These are phyloP conservation scores for Ajuga reptans DNA, from an alignment of 305 asterid genomes.

Conservation along the genomic window DNA sequence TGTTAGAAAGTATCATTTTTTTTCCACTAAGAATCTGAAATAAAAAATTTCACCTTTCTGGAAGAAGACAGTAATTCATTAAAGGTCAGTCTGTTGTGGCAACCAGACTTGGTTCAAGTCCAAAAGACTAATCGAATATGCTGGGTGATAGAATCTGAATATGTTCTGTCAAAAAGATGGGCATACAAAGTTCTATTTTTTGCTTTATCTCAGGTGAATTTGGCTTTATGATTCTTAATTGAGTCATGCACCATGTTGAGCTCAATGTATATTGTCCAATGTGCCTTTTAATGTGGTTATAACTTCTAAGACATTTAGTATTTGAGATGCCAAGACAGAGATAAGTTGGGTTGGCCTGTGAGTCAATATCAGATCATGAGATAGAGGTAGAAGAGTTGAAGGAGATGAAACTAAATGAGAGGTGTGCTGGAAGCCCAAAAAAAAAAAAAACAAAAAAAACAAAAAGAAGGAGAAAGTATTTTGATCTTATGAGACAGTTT, in stretches of 20 bases:
- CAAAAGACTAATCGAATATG: not conserved
- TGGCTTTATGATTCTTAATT: constrained; percentile 4
- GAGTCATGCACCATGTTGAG: not conserved
- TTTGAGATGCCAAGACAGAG: not conserved
- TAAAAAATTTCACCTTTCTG: not conserved
- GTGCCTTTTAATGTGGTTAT: not conserved
- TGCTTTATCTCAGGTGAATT: not conserved
- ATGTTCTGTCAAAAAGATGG: not conserved
- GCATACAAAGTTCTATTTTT: not conserved
- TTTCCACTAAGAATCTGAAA: not conserved
- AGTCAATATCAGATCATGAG: not conserved
- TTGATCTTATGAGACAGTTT: not conserved
- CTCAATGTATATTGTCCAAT: not conserved
- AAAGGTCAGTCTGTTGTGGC: not conserved
- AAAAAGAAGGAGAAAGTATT: not conserved
- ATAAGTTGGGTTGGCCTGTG: constrained; percentile 11
- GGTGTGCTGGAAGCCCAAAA: no score
- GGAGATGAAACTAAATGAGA: not conserved
- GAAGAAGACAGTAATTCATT: not conserved
- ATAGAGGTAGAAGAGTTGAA: not conserved
- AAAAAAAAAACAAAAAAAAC: no score
- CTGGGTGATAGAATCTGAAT: not conserved
- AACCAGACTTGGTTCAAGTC: not conserved
- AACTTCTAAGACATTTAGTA: not conserved
- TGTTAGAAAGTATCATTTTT: not conserved